phyloP scores from a whole-genome alignment of 768 basidiomycete species.

The Suillus americanus region DNA sequence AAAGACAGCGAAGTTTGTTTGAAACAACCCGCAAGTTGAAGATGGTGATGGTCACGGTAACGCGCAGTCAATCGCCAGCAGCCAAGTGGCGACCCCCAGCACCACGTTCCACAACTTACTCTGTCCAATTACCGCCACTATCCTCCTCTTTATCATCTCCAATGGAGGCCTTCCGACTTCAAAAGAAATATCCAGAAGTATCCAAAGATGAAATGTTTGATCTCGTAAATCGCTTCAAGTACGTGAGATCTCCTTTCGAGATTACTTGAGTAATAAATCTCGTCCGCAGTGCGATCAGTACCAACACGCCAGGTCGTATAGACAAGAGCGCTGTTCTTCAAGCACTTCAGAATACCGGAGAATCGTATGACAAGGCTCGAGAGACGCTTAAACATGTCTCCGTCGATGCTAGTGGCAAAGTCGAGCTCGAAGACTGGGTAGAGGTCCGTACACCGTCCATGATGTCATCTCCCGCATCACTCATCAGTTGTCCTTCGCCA shows the following conservation, averaged over 20 bases:
- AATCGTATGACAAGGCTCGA: conserved; percentile 87
- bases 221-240: conserved; percentile 96
- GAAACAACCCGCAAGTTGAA: neutral
- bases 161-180: conserved; percentile 85
- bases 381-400: conserved; percentile 93
- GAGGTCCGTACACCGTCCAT: conserved; percentile 59
- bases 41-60: conserved; percentile 6
- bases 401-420: conserved; percentile 92
- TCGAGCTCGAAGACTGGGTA: conserved; percentile 98
- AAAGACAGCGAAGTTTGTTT: neutral
- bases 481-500: conserved; percentile 28
- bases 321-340: conserved; percentile 83
- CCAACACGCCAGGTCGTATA: conserved; percentile 79
- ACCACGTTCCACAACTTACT: conserved; percentile 9
- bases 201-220: conserved; percentile 93
- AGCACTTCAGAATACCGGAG: conserved; percentile 73
- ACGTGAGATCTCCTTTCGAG: conserved; percentile 32
- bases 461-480: conserved; percentile 20
- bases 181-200: conserved; percentile 91
- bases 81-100: conserved; percentile 16
- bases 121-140: conserved; percentile 10
- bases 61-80: conserved; percentile 11
- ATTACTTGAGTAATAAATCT: conserved; percentile 7
- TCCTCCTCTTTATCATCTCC: conserved; percentile 14
- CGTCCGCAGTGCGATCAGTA: conserved; percentile 59